Evolutionary conservation across 23 red algal species (phyloP).

Genomic region (Agarophyton chilense): DNA sequence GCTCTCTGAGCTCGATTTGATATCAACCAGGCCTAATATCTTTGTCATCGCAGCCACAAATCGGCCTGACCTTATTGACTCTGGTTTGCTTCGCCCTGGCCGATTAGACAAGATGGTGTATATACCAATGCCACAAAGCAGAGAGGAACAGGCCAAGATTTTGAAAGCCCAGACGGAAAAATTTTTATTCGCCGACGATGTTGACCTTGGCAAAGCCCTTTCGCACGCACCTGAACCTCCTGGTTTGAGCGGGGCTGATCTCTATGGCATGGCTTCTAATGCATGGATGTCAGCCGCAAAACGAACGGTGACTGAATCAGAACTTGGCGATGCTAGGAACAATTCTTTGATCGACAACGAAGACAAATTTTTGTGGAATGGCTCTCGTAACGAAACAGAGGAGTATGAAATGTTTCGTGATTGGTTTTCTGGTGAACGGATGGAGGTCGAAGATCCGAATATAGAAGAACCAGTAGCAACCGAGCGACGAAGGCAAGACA

Average conservation of each 20-base stretch:
- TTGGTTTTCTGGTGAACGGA: constrained; percentile 29
- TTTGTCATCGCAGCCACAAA: constrained; percentile 93
- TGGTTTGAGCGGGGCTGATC: constrained; percentile 59
- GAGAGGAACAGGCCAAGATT: constrained; percentile 42
- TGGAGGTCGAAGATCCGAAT: neutral
- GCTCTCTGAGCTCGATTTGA: constrained; percentile 72
- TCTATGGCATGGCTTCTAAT: constrained; percentile 44
- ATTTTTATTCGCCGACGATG: constrained; percentile 34
- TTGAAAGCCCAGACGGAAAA: constrained; percentile 56
- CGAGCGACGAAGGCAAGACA: neutral
- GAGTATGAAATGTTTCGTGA: constrained; percentile 33
- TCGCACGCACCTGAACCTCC: constrained; percentile 41
- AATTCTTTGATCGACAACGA: neutral
- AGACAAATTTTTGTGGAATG: neutral
- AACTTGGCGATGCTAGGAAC: neutral
- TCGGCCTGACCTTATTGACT: constrained; percentile 94
- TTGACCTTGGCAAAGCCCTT: constrained; percentile 38
- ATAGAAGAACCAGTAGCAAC: neutral
- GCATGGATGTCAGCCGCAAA: constrained; percentile 65
- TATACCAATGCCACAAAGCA: constrained; percentile 61
- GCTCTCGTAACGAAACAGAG: neutral
- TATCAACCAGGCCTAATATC: constrained; percentile 39
- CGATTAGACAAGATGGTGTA: constrained; percentile 88
- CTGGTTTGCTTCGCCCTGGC: constrained; percentile 85
- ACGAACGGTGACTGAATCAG: constrained; percentile 4